phyloP scores from a whole-genome alignment of 2,329 filamentous ascomycete genomes.

The Chrysoporthe deuterocubensis region DNA sequence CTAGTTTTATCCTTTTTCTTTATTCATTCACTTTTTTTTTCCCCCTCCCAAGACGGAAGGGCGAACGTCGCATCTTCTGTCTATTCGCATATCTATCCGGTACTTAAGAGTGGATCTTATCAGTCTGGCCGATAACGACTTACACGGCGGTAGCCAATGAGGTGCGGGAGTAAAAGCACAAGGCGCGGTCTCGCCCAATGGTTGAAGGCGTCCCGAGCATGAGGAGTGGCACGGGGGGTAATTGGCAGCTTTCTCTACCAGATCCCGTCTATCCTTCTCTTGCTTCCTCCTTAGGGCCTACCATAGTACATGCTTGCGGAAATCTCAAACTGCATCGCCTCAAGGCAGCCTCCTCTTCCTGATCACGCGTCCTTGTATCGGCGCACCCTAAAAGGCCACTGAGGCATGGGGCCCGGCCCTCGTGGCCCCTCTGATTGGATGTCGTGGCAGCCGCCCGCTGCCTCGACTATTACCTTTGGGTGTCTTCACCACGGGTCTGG shows the following conservation, averaged over 20 bases:
- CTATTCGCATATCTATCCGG: too few species aligned
- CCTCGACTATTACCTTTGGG: neutral
- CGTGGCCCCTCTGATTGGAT: constrained; percentile 31
- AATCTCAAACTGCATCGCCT: neutral
- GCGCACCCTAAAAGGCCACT: constrained; percentile 6
- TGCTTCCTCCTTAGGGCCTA: neutral
- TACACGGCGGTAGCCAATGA: constrained; percentile 31
- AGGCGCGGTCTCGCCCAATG: constrained; percentile 24
- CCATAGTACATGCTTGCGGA: neutral
- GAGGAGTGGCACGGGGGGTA: constrained; percentile 19
- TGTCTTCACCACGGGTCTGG: neutral
- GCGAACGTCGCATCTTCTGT: too few species aligned
- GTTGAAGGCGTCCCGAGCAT: constrained; percentile 18
- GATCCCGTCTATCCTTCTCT: neutral
- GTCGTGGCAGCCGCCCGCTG: neutral
- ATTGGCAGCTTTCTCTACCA: constrained; percentile 21
- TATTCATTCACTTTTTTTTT: too few species aligned
- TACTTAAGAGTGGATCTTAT: neutral
- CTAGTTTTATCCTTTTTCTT: too few species aligned
- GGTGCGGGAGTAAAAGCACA: constrained; percentile 26
- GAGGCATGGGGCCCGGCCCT: constrained; percentile 14
- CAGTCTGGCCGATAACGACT: constrained; percentile 11
- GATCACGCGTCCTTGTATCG: constrained; percentile 11
- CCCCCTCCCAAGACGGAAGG: too few species aligned
- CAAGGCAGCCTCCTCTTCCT: constrained; percentile 2